Percentiles rank a stretch among this genome's conserved stretches.
These are phyloP conservation scores for Brassica rapa DNA, from an alignment of 345 rosid species.

Conservation along the genomic window DNA sequence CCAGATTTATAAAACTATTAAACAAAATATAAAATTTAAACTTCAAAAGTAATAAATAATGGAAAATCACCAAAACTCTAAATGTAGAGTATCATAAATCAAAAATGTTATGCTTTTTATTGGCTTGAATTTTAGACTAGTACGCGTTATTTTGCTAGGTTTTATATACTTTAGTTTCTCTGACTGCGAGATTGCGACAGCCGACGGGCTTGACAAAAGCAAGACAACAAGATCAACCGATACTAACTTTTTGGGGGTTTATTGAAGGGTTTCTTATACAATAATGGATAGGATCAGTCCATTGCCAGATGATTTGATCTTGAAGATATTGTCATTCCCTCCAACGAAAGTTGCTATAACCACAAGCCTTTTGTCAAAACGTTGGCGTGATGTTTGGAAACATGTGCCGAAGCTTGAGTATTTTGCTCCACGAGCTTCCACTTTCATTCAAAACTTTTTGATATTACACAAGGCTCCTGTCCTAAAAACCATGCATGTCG, in stretches of 20 bases:
- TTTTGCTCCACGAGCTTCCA: neutral
- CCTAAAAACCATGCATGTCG: neutral
- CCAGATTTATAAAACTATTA: neutral
- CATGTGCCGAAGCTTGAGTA: neutral
- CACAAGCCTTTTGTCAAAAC: slow-evolving; percentile 28
- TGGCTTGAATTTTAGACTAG: neutral
- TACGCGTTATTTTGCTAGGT: neutral
- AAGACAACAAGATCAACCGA: neutral
- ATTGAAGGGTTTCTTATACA: neutral
- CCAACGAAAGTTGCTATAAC: slow-evolving; percentile 6
- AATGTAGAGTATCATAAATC: neutral
- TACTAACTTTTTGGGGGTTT: neutral
- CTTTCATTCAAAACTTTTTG: slow-evolving; percentile 13
- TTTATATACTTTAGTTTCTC: neutral
- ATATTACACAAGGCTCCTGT: slow-evolving; percentile 3
- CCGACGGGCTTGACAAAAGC: neutral
- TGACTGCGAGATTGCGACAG: neutral
- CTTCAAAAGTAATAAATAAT: no score
- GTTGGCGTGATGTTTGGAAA: slow-evolving; percentile 19
- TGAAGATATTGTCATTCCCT: neutral
- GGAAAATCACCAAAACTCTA: neutral
- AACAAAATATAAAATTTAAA: no score
- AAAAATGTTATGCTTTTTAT: neutral
- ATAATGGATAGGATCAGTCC: slow-evolving; percentile 21
- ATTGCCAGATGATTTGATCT: slow-evolving; percentile 18